Conservation (phyloP, 345 rosid genomes). For the Microthlaspi erraticum region DNA sequence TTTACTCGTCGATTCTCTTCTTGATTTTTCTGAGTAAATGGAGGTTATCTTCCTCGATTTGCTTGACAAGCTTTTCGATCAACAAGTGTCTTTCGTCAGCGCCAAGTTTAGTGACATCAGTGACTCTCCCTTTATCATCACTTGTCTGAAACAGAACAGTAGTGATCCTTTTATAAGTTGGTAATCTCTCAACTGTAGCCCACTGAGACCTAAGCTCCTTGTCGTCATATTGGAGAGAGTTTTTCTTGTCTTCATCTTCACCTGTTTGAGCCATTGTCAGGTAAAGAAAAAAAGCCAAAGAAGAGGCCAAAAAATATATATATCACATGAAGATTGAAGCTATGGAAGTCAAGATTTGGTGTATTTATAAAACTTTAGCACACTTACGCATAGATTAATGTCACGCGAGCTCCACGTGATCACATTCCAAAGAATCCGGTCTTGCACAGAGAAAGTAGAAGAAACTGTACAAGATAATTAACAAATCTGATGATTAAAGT, state of each 20-base stretch:
- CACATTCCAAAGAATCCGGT: slow-evolving; percentile 31
- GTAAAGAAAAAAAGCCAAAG: not conserved
- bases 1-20: slow-evolving; percentile 58
- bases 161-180: slow-evolving; percentile 52
- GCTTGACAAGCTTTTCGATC: slow-evolving; percentile 59
- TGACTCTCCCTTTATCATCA: slow-evolving; percentile 44
- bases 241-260: slow-evolving; percentile 17
- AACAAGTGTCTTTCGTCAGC: slow-evolving; percentile 50
- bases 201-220: slow-evolving; percentile 50
- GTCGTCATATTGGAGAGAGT: slow-evolving; percentile 29
- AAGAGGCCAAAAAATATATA: slow-evolving; percentile 4
- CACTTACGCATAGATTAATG: slow-evolving; percentile 16
- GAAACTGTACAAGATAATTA: slow-evolving; percentile 24
- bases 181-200: slow-evolving; percentile 61
- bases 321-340: slow-evolving; percentile 26
- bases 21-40: slow-evolving; percentile 50
- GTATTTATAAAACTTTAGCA: not conserved
- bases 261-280: slow-evolving; percentile 34
- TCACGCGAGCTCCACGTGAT: slow-evolving; percentile 27
- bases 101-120: slow-evolving; percentile 57
- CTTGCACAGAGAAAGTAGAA: not conserved
- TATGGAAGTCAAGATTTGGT: not conserved
- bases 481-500: slow-evolving; percentile 18
- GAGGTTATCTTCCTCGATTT: slow-evolving; percentile 57
- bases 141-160: slow-evolving; percentile 49